A percentile compares a stretch with the other conserved stretches of the same genome.
Conservation (phyloP, 2,329 filamentous ascomycete genomes). For the Arachnomyces sp. region DNA sequence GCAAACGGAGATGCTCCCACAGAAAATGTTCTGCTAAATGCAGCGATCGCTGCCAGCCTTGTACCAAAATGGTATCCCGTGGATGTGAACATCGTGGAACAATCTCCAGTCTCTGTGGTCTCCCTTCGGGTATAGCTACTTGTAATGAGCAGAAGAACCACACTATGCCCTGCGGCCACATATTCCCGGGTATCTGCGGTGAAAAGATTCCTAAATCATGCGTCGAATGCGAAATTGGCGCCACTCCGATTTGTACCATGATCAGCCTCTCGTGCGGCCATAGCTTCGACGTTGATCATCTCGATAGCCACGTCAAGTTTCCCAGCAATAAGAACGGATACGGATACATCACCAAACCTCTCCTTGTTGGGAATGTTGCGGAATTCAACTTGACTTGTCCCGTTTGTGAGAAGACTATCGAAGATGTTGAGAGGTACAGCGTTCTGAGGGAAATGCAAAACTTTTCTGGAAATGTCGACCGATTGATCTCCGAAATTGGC, state of each 20-base stretch:
- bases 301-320: constrained; percentile 10
- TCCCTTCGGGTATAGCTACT: constrained; percentile 8
- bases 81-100: constrained; percentile 9
- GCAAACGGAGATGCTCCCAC: constrained; percentile 13
- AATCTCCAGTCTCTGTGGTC: constrained; percentile 12
- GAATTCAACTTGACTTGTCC: constrained; percentile 10
- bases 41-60: constrained; percentile 14
- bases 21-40: constrained; percentile 14
- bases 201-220: constrained; percentile 11
- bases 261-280: constrained; percentile 13
- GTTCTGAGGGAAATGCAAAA: constrained; percentile 10
- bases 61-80: constrained; percentile 6
- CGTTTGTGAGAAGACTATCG: constrained; percentile 9
- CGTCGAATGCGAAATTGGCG: constrained; percentile 7
- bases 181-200: constrained; percentile 12
- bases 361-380: constrained; percentile 1
- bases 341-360: constrained; percentile 5
- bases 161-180: constrained; percentile 13
- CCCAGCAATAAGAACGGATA: neutral
- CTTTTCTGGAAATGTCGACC: constrained; percentile 13
- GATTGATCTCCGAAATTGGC: constrained; percentile 16
- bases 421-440: constrained; percentile 14
- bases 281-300: constrained; percentile 7
- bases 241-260: neutral
- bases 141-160: constrained; percentile 10